Evolutionary conservation across 768 basidiomycete species (phyloP).

Genomic region (Mycena galopus): DNA sequence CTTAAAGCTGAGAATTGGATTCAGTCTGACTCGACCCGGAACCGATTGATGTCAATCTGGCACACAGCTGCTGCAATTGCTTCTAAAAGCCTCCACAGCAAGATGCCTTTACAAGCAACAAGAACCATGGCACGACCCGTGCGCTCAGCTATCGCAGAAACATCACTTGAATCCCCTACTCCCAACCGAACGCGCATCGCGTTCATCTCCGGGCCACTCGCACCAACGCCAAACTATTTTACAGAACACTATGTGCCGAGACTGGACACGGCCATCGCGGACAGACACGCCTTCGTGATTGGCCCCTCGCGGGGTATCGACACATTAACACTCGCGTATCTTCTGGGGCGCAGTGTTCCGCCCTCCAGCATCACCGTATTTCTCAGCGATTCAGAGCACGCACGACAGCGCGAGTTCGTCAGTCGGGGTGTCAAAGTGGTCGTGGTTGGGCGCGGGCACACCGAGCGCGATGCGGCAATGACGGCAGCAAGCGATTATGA

Average conservation of each 20-base stretch:
- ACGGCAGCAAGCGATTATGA: conserved; percentile 47
- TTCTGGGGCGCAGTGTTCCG: conserved; percentile 30
- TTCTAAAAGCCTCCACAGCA: too few species aligned
- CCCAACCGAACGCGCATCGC: conserved; percentile 12
- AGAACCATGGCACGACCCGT: too few species aligned
- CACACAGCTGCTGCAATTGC: too few species aligned
- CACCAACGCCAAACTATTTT: conserved; percentile 34
- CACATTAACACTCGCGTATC: conserved; percentile 36
- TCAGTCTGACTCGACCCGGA: too few species aligned
- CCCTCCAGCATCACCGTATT: conserved; percentile 36
- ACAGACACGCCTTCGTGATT: conserved; percentile 42
- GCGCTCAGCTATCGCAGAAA: too few species aligned
- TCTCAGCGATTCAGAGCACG: conserved; percentile 36
- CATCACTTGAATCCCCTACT: too few species aligned
- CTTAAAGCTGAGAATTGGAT: too few species aligned
- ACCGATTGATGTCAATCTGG: too few species aligned
- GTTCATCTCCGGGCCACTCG: conserved; percentile 31
- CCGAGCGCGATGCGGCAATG: conserved; percentile 45
- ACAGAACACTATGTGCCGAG: conserved; percentile 32
- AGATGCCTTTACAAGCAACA: too few species aligned
- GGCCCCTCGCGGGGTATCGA: conserved; percentile 41
- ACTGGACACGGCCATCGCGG: conserved; percentile 34
- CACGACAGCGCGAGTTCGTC: conserved; percentile 22
- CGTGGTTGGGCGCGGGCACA: conserved; percentile 38
- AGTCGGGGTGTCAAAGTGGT: conserved; percentile 34